Percentiles rank a stretch among this genome's conserved stretches.
Evolutionary conservation across 306 rosid genomes (phyloP).

Genomic region (Cicer bijugum): DNA sequence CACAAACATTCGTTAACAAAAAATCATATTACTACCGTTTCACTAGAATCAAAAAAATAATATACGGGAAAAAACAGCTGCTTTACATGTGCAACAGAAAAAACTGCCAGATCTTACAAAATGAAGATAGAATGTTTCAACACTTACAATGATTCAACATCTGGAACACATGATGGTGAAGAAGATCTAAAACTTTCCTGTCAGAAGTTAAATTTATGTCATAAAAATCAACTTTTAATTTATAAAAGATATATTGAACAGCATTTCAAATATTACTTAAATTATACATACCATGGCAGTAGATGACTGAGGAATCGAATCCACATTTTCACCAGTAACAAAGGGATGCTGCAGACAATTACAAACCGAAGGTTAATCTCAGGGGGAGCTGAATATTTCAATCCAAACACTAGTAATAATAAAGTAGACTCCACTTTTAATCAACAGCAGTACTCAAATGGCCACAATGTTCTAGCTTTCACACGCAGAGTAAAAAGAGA

Average conservation of each 20-base stretch:
- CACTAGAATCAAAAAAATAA: conserved; percentile 47
- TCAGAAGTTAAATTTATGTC: conserved; percentile 30
- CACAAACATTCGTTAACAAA: conserved; percentile 56
- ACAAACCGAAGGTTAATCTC: conserved; percentile 45
- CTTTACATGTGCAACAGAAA: conserved; percentile 29
- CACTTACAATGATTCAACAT: conserved; percentile 59
- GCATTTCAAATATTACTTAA: conserved; percentile 38
- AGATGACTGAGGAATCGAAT: conserved; percentile 50
- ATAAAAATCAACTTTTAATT: conserved; percentile 30
- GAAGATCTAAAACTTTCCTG: conserved; percentile 65
- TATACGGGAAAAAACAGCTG: background rate
- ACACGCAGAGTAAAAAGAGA: conserved; percentile 33
- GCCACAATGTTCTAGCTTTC: conserved; percentile 27
- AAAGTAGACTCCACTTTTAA: conserved; percentile 26
- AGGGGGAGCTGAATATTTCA: conserved; percentile 32
- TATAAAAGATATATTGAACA: conserved; percentile 28
- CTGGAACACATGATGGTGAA: conserved; percentile 52
- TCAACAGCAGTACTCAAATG: conserved; percentile 34
- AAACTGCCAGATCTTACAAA: conserved; percentile 40
- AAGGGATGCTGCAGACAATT: conserved; percentile 81
- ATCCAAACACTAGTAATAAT: conserved; percentile 32
- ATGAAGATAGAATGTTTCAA: conserved; percentile 17
- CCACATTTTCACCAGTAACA: conserved; percentile 68
- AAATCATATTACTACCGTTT: conserved; percentile 50
- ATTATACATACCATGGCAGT: conserved; percentile 63